Evolutionary conservation across 208 protist genomes (phyloP).

Genomic region (Trypanosoma brucei): DNA sequence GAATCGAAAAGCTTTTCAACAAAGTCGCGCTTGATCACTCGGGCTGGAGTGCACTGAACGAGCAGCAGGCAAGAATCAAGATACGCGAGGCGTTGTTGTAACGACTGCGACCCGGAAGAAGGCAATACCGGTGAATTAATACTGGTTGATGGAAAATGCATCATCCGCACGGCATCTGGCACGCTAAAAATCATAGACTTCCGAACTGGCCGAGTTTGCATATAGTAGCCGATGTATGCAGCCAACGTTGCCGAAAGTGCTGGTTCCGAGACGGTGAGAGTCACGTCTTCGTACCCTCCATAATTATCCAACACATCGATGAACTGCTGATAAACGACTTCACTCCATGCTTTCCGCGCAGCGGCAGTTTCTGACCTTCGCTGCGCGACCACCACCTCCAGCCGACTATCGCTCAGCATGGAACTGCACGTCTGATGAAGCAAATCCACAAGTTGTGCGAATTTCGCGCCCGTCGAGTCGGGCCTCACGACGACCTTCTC

Average conservation of each 20-base stretch:
- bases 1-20: slow-evolving; percentile 55
- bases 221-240: slow-evolving; percentile 39
- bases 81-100: slow-evolving; percentile 64
- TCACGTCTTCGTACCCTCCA: slow-evolving; percentile 87
- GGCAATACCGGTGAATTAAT: slow-evolving; percentile 33
- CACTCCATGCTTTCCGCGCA: slow-evolving; percentile 56
- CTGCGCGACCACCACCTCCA: slow-evolving; percentile 27
- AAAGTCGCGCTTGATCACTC: slow-evolving; percentile 45
- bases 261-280: slow-evolving; percentile 72
- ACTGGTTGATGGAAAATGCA: slow-evolving; percentile 50
- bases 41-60: slow-evolving; percentile 44
- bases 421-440: slow-evolving; percentile 65
- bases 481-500: slow-evolving; percentile 47
- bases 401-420: slow-evolving; percentile 63
- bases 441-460: slow-evolving; percentile 59
- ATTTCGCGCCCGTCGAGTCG: slow-evolving; percentile 58
- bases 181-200: slow-evolving; percentile 31
- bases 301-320: slow-evolving; percentile 57
- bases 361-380: background rate
- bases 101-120: slow-evolving; percentile 18
- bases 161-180: slow-evolving; percentile 43
- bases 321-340: slow-evolving; percentile 71
- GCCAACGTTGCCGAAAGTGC: slow-evolving; percentile 68
- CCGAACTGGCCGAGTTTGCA: slow-evolving; percentile 5
- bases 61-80: slow-evolving; percentile 71